Evolutionary conservation across 1,284 basidiomycete genomes (phyloP), one percentile per base, ranked within the genome.

Genomic region (Ceratobasidium sp.): DNA sequence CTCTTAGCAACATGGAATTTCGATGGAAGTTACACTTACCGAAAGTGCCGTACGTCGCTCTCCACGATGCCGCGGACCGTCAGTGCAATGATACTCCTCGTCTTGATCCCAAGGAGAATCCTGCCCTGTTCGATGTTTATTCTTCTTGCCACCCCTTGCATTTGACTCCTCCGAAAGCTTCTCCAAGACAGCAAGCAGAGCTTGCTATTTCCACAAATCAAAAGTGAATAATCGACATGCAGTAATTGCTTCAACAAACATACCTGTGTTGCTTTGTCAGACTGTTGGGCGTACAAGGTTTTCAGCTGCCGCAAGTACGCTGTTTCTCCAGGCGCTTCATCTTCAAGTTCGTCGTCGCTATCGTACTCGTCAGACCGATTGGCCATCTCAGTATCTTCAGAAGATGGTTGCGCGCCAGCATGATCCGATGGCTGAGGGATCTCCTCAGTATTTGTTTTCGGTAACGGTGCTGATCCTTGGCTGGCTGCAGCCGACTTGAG

Each of bases 261-360:
- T 9, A 55, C 53, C 53, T 55, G 53, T 55, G 53, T 55, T 9
- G n/a, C n/a, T n/a, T 55, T 55, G n/a, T 55, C 53, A 55, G 53
- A 23, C 2, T 55, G 53, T 55, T 55, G 18, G 3, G 53, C 18
- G n/a, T 55, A 55, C n/a, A 55, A 9, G 18, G 5, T 20, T 20
- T 55, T 55, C 18, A 55, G 53, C 53, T n/a, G 53, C n/a, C n/a
- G 18, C n/a, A 55, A 55, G 53, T 23, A 55, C 20, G 53, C 53
- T 15, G 53, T 55, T 55, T 55, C 53, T 23, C 53, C 20, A 55
- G 53, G 18, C 18, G 53, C n/a, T 55, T 55, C 53, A 5, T 18
- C 53, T 55, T 55, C 20, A 20, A 23, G 18, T 9, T 55, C 53
- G n/a, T 55, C 53, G 18, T 55, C 53, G 53, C 53, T 55, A 33